A percentile compares a stretch with the other conserved stretches of the same genome.
Conservation (phyloP, 2,329 filamentous ascomycete genomes). For the Sclerotinia minor region DNA sequence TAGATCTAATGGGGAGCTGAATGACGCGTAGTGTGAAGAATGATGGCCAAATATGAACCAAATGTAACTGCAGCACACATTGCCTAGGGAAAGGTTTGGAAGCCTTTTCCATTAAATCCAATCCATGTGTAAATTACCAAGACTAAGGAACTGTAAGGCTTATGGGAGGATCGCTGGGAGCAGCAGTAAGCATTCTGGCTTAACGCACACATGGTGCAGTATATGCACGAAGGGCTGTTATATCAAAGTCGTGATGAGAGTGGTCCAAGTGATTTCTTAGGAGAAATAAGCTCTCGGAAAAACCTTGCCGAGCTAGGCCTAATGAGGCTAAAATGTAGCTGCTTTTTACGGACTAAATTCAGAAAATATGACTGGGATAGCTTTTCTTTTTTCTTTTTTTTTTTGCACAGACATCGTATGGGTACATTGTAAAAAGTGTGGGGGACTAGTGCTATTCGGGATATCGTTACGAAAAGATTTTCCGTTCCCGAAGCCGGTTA, state of each 20-base stretch:
- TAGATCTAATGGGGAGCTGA: background rate
- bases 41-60: background rate
- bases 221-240: slow-evolving; percentile 8
- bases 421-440: background rate
- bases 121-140: background rate
- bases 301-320: background rate
- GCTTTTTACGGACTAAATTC: background rate
- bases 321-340: background rate
- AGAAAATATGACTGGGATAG: background rate
- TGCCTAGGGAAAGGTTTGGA: background rate
- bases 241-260: slow-evolving; percentile 15
- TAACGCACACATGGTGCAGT: background rate
- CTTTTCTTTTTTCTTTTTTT: background rate
- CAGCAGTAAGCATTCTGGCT: background rate
- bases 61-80: slow-evolving; percentile 10
- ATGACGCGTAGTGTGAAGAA: background rate
- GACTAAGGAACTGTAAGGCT: background rate
- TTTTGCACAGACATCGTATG: background rate
- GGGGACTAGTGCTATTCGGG: background rate
- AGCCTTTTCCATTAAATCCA: background rate
- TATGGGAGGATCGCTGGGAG: background rate
- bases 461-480: background rate
- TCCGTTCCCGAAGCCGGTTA: slow-evolving; percentile 1
- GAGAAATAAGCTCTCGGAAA: slow-evolving; percentile 9
- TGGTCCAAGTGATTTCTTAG: background rate